Evolutionary conservation across 306 rosid species (phyloP), one percentile per base, ranked within the genome.

Genomic region (Cucumis sativus): DNA sequence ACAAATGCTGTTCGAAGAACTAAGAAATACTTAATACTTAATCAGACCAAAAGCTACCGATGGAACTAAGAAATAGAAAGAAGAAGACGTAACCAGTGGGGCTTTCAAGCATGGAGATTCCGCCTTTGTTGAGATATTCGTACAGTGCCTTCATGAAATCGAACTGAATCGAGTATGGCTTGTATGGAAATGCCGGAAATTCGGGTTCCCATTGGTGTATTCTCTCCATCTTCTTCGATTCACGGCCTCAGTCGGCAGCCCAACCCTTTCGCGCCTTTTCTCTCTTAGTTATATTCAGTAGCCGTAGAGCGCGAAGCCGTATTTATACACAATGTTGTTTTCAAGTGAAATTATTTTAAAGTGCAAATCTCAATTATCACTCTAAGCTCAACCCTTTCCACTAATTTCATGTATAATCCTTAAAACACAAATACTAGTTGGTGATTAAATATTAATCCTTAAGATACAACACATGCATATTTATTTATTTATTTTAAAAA

Each of bases 41-140:
- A 40, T 17, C 16, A 66, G 33, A 66, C 52, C 67, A n/a, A 63
- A 56, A 21, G 33, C 63, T 30, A 54, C 7, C 1, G 37, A 57
- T 52, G 14, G 17, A 61, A 47, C 57, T 45, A 16, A 39, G n/a
- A 80, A 28, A 76, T 25, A 15, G 66, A 63, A 68, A 74, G 25
- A 18, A 69, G 18, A 52, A 28, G 51, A 89, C 97, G 18, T 33
- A 43, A 89, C 98, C 97, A 0, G 97, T 93, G 25, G 96, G 97
- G 84, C 97, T 90, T 87, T 93, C 98, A 35, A 93, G 84, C 96
- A 93, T 91, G 79, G 98, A 90, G 73, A 93, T 75, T 64, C 98
- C 97, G 49, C 97, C 98, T 28, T 79, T 83, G 70, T 84, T 67
- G 49, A 93, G 98, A 71, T 88, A 90, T 9, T 83, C 83, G 49